Percentiles rank a stretch among this genome's conserved stretches.
phyloP scores from a whole-genome alignment of 75 land plant genomes.

The Cunninghamia lanceolata region DNA sequence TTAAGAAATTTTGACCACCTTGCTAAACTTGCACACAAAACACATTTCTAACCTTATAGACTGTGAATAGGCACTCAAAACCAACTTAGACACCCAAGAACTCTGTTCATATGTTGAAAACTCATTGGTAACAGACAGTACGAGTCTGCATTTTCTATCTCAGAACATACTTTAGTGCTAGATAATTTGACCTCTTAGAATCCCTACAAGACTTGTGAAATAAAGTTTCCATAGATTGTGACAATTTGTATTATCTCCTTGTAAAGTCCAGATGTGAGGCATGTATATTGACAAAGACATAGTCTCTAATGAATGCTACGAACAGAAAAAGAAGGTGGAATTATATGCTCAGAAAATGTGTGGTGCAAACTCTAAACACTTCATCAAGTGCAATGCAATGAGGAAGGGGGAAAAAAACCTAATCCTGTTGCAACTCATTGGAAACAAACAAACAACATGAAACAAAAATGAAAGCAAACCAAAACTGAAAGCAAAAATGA shows the following conservation, averaged over 20 bases:
- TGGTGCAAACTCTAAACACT: no score
- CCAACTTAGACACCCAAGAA: no score
- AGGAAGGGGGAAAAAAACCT: no score
- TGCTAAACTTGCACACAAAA: constrained; percentile 80
- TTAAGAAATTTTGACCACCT: constrained; percentile 75
- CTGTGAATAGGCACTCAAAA: constrained; percentile 92
- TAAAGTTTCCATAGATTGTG: constrained; percentile 46
- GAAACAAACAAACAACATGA: no score
- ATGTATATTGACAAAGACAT: no score
- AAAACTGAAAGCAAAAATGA: no score
- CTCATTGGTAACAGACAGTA: constrained; percentile 52
- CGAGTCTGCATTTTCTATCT: constrained; percentile 77
- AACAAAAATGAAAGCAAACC: no score
- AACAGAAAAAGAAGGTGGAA: no score
- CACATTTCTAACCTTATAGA: constrained; percentile 84
- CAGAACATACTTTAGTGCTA: constrained; percentile 85
- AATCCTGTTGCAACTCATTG: no score
- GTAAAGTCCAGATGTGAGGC: constrained; percentile 98
- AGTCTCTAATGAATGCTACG: no score
- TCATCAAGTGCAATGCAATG: no score
- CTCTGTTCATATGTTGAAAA: constrained; percentile 79
- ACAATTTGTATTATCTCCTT: constrained; percentile 80
- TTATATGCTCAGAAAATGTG: no score
- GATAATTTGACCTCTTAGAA: constrained; percentile 62
- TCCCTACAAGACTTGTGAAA: constrained; percentile 57